Conservation (phyloP, 441 rosid species). For the Brassica hybrid region DNA sequence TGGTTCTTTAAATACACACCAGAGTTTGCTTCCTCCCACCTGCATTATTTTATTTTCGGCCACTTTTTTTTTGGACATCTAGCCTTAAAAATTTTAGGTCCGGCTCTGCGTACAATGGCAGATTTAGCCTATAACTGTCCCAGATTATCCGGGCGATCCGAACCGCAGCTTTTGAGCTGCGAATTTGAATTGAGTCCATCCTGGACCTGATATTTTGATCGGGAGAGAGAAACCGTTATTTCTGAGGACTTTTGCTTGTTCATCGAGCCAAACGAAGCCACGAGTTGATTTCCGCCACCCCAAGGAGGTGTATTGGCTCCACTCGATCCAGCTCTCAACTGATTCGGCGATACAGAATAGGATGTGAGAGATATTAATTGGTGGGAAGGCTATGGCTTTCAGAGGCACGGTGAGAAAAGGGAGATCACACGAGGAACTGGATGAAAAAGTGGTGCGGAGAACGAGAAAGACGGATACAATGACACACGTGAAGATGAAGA, state of each 20-base stretch:
- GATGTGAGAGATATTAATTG: too few relatives aligned
- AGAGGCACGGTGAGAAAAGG: too few relatives aligned
- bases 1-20: too few relatives aligned
- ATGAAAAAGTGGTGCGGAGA: too few relatives aligned
- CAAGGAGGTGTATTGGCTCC: conserved; percentile 55
- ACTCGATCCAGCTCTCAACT: conserved; percentile 58
- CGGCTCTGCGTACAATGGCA: conserved; percentile 16
- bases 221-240: conserved; percentile 37
- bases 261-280: conserved; percentile 76
- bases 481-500: too few relatives aligned
- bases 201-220: conserved; percentile 50
- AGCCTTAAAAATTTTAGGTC: too few relatives aligned
- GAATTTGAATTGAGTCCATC: conserved; percentile 58
- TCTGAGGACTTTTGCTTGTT: conserved; percentile 27
- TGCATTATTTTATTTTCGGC: too few relatives aligned
- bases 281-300: conserved; percentile 70
- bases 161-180: conserved; percentile 68
- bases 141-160: conserved; percentile 70
- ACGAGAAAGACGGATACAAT: too few relatives aligned
- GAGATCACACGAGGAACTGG: too few relatives aligned
- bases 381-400: too few relatives aligned
- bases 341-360: conserved; percentile 43
- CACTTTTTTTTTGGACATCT: too few relatives aligned
- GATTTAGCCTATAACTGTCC: conserved; percentile 55
- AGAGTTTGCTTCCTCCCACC: too few relatives aligned